Base-by-base conservation (phyloP, 306 rosid genomes). In the Dalbergia oliveri region DNA sequence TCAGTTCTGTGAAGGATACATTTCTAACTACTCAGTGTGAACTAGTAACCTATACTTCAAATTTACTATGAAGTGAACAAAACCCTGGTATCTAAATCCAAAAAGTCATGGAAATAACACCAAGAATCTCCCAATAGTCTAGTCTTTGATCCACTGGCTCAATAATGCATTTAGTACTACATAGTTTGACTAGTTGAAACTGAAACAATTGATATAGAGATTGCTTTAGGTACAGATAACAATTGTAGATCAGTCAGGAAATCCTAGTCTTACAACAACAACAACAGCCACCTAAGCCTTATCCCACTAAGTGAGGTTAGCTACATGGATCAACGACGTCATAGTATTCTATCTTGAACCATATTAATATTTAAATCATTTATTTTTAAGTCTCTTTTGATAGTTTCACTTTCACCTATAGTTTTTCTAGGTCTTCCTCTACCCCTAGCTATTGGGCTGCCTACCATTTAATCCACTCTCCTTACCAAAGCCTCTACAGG, bases 41-140 rank as follows among this genome's bases (percentile, higher is more conserved):
- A 73, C 60, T 41, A 41, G 67, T 50, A 72, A 77, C 41, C 76
- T 50, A 31, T 16, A 16, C 16, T 9, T 21, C 62, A 73, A 67
- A 79, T 64, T 66, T 16, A 60, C 54, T 5, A 47, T 26, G 68
- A 65, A 72, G 77, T 26, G 63, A 14, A 68, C 70, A 69, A 80
- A 73, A 15, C 4, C 43, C 43, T 18, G 3, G 69, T 3, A 73
- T 37, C 54, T 19, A 62, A 18, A 21, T 43, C 74, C 54, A 14
- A 4, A n/a, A 79, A 71, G 39, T 75, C 81, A 8, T 21, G 47
- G 65, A 74, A 41, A 61, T 31, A 60, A 19, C 70, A 74, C 69
- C 69, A 41, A 53, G 70, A 62, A 79, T 51, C 54, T 61, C 18
- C 57, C 14, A 4, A 3, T 44, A 44, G 50, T 58, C 41, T 15